Evolutionary conservation across 2,329 filamentous ascomycete species (phyloP).

Genomic region (Parafenestella ontariensis): DNA sequence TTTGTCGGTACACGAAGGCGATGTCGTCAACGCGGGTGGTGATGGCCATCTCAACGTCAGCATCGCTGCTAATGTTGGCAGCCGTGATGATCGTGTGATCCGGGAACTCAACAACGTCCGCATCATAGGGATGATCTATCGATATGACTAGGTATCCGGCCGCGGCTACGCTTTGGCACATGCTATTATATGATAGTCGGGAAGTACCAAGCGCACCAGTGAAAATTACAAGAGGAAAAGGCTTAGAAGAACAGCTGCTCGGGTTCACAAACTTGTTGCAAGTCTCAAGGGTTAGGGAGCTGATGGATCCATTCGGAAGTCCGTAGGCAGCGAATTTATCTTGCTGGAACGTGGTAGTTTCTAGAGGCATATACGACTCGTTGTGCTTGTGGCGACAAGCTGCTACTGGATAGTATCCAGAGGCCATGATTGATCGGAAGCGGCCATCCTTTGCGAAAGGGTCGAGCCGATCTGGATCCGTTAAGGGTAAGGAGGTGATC

Average conservation of each 20-base stretch:
- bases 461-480: constrained; percentile 26
- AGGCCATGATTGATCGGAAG: constrained; percentile 30
- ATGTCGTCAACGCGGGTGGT: constrained; percentile 32
- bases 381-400: constrained; percentile 14
- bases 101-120: constrained; percentile 58
- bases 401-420: constrained; percentile 28
- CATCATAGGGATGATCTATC: constrained; percentile 60
- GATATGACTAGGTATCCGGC: constrained; percentile 57
- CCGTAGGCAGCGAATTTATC: constrained; percentile 32
- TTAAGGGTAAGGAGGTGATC: constrained; percentile 20
- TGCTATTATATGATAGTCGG: constrained; percentile 52
- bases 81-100: constrained; percentile 46
- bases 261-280: constrained; percentile 14
- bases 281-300: constrained; percentile 20
- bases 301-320: constrained; percentile 34
- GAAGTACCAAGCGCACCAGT: constrained; percentile 56
- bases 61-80: constrained; percentile 29
- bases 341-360: constrained; percentile 28
- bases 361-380: constrained; percentile 31
- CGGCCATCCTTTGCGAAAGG: constrained; percentile 27
- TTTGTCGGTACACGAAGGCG: constrained; percentile 26
- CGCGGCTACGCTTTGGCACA: constrained; percentile 56
- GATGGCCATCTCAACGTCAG: constrained; percentile 26
- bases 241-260: neutral
- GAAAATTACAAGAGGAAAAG: constrained; percentile 49